Evolutionary conservation across 305 asterid genomes (phyloP), one percentile per base, ranked within the genome.

Genomic region (Rubia peregrina): DNA sequence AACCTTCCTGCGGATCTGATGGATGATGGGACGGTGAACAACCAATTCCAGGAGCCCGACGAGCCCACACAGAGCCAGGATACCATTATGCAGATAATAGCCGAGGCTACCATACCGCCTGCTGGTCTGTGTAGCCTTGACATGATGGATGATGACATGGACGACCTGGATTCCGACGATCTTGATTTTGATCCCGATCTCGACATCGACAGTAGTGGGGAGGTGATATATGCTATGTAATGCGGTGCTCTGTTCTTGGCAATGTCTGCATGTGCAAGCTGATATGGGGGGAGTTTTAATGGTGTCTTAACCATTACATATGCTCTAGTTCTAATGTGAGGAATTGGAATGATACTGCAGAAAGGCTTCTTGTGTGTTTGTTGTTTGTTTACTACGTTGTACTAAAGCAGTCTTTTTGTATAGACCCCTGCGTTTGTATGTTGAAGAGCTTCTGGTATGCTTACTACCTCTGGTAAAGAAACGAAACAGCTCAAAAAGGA

Each of bases 121-220:
- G 89, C 80, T 72, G 98, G 99, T 65, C 71, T 85, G 61, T 86
- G 78, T 56, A 83, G 83, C 74, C 88, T 88, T 73, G 99, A 94
- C 74, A 74, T 87, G 86, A 87, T 94, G 93, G 98, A 94, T 19
- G 96, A 94, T 71, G 97, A 94, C 87, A 83, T 89, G 88, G 96
- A 89, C 0, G 98, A 91, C 87, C 80, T 90, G 17, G 96, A 92
- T 70, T 88, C 97, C 1, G 98, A 90, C 1, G 98, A 90, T 85
- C 80, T 89, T 16, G 96, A 91, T 73, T 85, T 90, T 2, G 98
- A 93, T 73, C 99, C 96, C 21, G 98, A 91, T 77, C 89, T 94
- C n/a, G 99, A 94, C 66, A 72, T 91, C 65, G 98, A 94, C 82
- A 94, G 98, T 89, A 94, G 98, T 4, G 98, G 98, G 17, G 98